Conservation (phyloP, 1,139 yeast species). For the Lizanozyma gosingica region DNA sequence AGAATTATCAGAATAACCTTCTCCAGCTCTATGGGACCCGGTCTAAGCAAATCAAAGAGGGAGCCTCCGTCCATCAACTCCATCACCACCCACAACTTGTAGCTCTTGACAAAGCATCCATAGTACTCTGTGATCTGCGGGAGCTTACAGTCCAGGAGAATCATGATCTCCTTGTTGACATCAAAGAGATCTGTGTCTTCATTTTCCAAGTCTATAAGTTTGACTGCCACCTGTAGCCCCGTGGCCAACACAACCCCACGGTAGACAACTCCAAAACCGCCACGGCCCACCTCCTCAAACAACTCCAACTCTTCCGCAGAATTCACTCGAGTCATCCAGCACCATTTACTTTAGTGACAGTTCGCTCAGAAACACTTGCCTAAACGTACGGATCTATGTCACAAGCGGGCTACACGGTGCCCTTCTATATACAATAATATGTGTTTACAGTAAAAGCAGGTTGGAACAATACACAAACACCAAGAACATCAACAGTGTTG, state of each 20-base stretch:
- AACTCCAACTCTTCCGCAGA: conserved; percentile 41
- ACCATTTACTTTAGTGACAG: too few relatives aligned
- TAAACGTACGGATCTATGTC: too few relatives aligned
- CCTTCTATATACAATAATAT: too few relatives aligned
- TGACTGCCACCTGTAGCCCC: conserved; percentile 50
- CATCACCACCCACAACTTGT: conserved; percentile 80
- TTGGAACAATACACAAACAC: too few relatives aligned
- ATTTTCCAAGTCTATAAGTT: conserved; percentile 71
- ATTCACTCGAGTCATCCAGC: conserved; percentile 12
- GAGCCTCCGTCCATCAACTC: conserved; percentile 84
- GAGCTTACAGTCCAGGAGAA: conserved; percentile 65
- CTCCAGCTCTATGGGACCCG: conserved; percentile 47
- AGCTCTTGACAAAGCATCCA: conserved; percentile 76
- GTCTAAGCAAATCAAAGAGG: conserved; percentile 53
- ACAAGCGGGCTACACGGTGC: too few relatives aligned
- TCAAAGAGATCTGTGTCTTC: conserved; percentile 71
- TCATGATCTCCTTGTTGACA: conserved; percentile 70
- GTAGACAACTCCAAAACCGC: conserved; percentile 85
- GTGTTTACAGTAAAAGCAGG: too few relatives aligned
- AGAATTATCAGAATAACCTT: conserved; percentile 46
- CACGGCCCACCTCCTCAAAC: conserved; percentile 74
- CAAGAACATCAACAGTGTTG: too few relatives aligned
- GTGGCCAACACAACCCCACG: conserved; percentile 52
- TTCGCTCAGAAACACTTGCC: too few relatives aligned
- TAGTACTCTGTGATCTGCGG: conserved; percentile 64